These are phyloP conservation scores for Echria macrotheca DNA, from an alignment of 495 filamentous ascomycete species.

Conservation along the genomic window DNA sequence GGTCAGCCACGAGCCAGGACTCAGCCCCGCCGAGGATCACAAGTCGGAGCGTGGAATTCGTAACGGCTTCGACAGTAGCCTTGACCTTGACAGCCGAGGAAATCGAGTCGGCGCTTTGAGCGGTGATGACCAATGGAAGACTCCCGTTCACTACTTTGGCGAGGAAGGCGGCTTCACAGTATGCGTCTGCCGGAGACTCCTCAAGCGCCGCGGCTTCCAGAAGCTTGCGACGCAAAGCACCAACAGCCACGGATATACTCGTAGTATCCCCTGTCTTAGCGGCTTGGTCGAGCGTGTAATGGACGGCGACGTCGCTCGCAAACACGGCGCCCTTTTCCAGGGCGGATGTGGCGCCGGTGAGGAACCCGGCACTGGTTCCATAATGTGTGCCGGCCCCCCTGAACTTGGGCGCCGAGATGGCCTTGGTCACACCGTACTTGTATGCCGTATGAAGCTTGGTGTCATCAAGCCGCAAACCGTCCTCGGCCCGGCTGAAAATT, in stretches of 20 bases:
- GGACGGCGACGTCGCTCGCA: constrained; percentile 35
- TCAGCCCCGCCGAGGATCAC: constrained; percentile 47
- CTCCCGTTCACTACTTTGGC: constrained; percentile 33
- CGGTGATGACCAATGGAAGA: constrained; percentile 36
- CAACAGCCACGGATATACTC: constrained; percentile 36
- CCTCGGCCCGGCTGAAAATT: constrained; percentile 41
- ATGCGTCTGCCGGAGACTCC: constrained; percentile 25
- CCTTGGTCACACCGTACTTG: constrained; percentile 42
- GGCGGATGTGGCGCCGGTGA: constrained; percentile 31
- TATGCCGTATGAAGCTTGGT: constrained; percentile 40
- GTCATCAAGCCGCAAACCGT: constrained; percentile 39
- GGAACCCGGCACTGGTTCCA: constrained; percentile 43
- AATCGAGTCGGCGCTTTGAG: constrained; percentile 42
- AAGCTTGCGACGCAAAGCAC: constrained; percentile 36
- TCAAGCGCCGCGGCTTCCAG: constrained; percentile 28
- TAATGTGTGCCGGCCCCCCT: constrained; percentile 30
- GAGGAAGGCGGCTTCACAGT: constrained; percentile 36
- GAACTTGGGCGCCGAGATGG: constrained; percentile 40
- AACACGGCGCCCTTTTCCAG: constrained; percentile 35
- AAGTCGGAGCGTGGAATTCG: constrained; percentile 26
- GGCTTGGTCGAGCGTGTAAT: constrained; percentile 37
- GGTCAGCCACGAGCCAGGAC: constrained; percentile 41
- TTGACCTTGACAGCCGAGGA: constrained; percentile 38
- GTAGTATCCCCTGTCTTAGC: constrained; percentile 31
- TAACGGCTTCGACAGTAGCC: constrained; percentile 23